These are phyloP conservation scores for Termitomyces titanicus DNA, from an alignment of 768 basidiomycete species.

Conservation along the genomic window DNA sequence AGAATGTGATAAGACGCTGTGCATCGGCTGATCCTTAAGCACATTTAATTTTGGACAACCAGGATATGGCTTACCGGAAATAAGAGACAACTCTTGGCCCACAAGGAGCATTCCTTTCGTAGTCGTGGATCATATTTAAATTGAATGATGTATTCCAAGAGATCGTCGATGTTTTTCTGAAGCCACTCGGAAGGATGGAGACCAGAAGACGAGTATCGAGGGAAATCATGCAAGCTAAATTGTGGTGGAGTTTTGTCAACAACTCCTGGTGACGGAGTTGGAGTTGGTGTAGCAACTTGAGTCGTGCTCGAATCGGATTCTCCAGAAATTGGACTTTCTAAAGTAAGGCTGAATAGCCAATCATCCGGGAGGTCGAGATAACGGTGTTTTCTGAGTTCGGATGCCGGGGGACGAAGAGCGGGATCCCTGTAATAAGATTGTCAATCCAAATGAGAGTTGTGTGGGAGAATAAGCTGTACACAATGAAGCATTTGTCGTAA, in stretches of 20 bases:
- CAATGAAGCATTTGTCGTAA: conserved; percentile 79
- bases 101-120: conserved; percentile 2
- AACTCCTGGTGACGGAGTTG: not conserved
- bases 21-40: not conserved
- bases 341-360: conserved; percentile 67
- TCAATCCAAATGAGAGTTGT: not conserved
- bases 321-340: conserved; percentile 29
- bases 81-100: not conserved
- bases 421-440: conserved; percentile 53
- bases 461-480: conserved; percentile 38
- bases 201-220: conserved; percentile 4
- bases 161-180: not conserved
- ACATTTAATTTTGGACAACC: not conserved
- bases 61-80: conserved; percentile 1
- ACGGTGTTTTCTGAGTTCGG: conserved; percentile 70
- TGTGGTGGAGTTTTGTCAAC: conserved; percentile 7
- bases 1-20: conserved; percentile 6
- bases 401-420: conserved; percentile 71
- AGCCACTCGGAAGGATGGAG: conserved; percentile 3
- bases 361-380: conserved; percentile 67
- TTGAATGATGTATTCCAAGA: conserved; percentile 4
- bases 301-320: not conserved
- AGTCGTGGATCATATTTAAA: not conserved
- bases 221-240: conserved; percentile 5
- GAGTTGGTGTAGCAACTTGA: not conserved